These are phyloP conservation scores for Wallacemonas sp. DNA, from an alignment of 208 protist species.

Conservation along the genomic window DNA sequence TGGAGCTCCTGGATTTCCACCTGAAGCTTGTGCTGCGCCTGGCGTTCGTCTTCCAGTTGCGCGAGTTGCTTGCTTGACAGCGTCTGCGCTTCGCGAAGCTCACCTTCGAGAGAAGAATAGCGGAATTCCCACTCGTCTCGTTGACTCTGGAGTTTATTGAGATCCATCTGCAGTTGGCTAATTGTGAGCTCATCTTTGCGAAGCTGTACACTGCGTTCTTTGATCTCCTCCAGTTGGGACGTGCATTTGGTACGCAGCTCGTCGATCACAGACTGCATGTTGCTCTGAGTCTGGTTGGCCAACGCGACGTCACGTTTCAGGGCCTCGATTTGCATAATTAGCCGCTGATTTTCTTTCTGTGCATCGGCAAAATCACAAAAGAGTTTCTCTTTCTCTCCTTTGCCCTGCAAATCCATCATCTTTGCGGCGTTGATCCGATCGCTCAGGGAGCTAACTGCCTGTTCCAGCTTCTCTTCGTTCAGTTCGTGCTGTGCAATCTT, in stretches of 20 bases:
- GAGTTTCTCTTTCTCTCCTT: constrained; percentile 55
- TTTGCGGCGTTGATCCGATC: constrained; percentile 70
- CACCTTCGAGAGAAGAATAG: constrained; percentile 34
- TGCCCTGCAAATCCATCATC: constrained; percentile 62
- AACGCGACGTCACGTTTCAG: constrained; percentile 48
- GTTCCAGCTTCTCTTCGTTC: constrained; percentile 65
- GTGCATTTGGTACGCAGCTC: constrained; percentile 51
- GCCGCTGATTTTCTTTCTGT: constrained; percentile 52
- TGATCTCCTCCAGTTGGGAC: constrained; percentile 44
- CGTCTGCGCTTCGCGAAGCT: constrained; percentile 47
- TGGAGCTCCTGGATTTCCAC: constrained; percentile 3
- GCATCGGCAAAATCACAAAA: constrained; percentile 53
- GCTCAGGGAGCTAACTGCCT: constrained; percentile 63
- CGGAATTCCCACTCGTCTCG: constrained; percentile 40
- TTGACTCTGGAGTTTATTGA: constrained; percentile 62
- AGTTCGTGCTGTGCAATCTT: constrained; percentile 36
- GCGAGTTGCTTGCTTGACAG: constrained; percentile 8
- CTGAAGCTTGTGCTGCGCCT: constrained; percentile 20
- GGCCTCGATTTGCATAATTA: constrained; percentile 44
- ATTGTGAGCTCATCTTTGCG: constrained; percentile 59
- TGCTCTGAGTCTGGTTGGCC: constrained; percentile 32
- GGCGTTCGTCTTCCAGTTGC: constrained; percentile 1
- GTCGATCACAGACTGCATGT: constrained; percentile 48
- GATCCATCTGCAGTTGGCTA: constrained; percentile 58
- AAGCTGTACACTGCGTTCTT: constrained; percentile 60